These are phyloP conservation scores for Penicillium taxi DNA, from an alignment of 495 filamentous ascomycete species.

Conservation along the genomic window DNA sequence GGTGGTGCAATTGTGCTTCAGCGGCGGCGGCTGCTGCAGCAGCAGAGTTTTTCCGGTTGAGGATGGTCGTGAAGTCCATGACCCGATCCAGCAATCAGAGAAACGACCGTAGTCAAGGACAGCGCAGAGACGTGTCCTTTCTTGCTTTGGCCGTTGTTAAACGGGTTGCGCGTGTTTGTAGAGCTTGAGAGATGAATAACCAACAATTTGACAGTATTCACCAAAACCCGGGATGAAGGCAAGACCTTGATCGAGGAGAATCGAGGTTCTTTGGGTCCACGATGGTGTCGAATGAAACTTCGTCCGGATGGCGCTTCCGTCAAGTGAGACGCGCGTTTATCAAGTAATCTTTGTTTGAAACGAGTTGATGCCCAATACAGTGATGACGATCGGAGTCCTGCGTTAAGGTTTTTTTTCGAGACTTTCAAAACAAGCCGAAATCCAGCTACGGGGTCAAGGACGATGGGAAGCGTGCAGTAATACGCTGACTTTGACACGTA, in stretches of 20 bases:
- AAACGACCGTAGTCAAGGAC: slow-evolving; percentile 31
- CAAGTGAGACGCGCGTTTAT: too few relatives aligned
- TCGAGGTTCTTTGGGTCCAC: background rate
- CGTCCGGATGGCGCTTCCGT: too few relatives aligned
- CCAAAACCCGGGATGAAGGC: background rate
- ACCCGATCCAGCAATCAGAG: slow-evolving; percentile 34
- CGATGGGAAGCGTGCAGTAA: too few relatives aligned
- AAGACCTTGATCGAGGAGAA: background rate
- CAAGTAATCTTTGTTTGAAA: too few relatives aligned
- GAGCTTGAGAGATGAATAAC: slow-evolving; percentile 1
- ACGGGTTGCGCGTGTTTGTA: slow-evolving; percentile 3
- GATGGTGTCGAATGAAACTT: too few relatives aligned
- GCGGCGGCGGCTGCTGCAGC: slow-evolving; percentile 40
- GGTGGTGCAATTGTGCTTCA: slow-evolving; percentile 45
- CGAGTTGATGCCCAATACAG: too few relatives aligned
- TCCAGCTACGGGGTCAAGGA: too few relatives aligned
- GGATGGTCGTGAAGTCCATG: slow-evolving; percentile 66
- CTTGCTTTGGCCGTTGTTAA: slow-evolving; percentile 2
- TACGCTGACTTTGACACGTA: too few relatives aligned
- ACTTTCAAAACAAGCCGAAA: too few relatives aligned
- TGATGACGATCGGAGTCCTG: too few relatives aligned
- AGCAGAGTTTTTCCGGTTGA: slow-evolving; percentile 56
- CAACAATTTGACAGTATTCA: too few relatives aligned
- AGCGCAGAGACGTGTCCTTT: slow-evolving; percentile 18
- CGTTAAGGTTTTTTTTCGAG: too few relatives aligned